Percentiles rank a stretch among this genome's conserved stretches.
Conservation (phyloP, 1,139 yeast species). For the Ogataea hybrid region DNA sequence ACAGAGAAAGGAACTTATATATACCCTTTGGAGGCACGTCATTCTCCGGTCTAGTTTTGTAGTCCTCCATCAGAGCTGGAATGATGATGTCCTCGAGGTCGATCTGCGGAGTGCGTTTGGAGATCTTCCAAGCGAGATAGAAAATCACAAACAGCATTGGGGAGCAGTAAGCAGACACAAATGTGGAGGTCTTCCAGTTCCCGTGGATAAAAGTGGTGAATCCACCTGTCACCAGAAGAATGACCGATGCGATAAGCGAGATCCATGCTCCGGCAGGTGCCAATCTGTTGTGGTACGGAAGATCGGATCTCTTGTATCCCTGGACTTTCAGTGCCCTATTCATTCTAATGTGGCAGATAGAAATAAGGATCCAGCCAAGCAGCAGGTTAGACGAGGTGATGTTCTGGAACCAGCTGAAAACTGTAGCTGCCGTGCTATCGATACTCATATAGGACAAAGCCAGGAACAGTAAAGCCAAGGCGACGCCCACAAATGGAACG, state of each 20-base stretch:
- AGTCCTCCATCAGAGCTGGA: conserved; percentile 33
- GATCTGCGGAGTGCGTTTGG: conserved; percentile 5
- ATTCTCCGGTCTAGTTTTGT: conserved; percentile 38
- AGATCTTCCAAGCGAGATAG: conserved; percentile 5
- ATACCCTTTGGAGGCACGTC: conserved; percentile 22
- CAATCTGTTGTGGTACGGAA: conserved; percentile 37
- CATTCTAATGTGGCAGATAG: conserved; percentile 36
- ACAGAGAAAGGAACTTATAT: background rate
- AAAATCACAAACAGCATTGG: conserved; percentile 37
- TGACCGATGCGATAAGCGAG: conserved; percentile 35
- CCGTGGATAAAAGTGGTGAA: conserved; percentile 39
- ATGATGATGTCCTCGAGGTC: conserved; percentile 10
- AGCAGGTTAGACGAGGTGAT: conserved; percentile 30
- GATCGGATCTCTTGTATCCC: conserved; percentile 36
- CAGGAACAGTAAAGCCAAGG: too few species aligned
- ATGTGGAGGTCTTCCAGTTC: conserved; percentile 35
- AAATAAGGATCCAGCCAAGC: conserved; percentile 34
- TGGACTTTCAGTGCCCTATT: conserved; percentile 38
- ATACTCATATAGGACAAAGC: too few species aligned
- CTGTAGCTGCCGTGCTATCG: too few species aligned
- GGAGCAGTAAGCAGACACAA: conserved; percentile 35
- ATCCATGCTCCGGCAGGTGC: conserved; percentile 37
- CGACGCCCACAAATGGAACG: too few species aligned
- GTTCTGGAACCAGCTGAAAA: conserved; percentile 29
- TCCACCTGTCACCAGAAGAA: conserved; percentile 42